These are phyloP conservation scores for Kwoniella heveanensis DNA, from an alignment of 768 basidiomycete species.

Conservation along the genomic window DNA sequence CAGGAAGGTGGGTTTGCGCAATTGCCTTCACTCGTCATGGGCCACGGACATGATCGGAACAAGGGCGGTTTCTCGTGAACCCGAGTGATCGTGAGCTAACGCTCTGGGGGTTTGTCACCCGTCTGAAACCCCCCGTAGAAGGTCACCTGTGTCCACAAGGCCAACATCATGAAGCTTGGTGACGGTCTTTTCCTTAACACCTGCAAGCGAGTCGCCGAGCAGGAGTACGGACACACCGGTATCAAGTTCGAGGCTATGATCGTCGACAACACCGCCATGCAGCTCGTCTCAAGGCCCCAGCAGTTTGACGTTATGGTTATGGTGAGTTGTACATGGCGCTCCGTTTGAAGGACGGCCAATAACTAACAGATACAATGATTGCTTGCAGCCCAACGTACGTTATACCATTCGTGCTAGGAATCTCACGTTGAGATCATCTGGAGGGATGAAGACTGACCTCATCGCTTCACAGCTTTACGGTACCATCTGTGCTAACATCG, in stretches of 20 bases:
- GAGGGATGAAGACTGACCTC: not conserved
- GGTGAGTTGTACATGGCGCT: constrained; percentile 66
- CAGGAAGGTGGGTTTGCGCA: constrained; percentile 71
- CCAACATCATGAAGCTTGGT: constrained; percentile 99
- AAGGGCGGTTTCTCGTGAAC: no score
- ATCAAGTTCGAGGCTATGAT: constrained; percentile 98
- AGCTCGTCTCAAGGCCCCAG: constrained; percentile 89
- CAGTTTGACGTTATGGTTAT: constrained; percentile 99
- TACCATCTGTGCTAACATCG: constrained; percentile 96
- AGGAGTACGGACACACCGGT: constrained; percentile 86
- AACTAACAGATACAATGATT: constrained; percentile 14
- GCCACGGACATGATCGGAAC: no score
- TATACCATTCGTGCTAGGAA: not conserved
- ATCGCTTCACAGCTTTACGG: constrained; percentile 64
- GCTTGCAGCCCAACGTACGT: constrained; percentile 37
- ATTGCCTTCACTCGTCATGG: not conserved
- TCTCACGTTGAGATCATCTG: no score
- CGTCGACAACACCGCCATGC: constrained; percentile 99
- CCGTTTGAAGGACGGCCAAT: not conserved
- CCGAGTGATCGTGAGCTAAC: constrained; percentile 2
- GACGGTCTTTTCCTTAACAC: constrained; percentile 99
- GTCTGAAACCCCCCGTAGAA: constrained; percentile 63
- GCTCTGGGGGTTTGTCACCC: not conserved
- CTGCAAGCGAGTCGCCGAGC: constrained; percentile 89
- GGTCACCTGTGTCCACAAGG: constrained; percentile 99